These are phyloP conservation scores for Solidago caesia DNA, from an alignment of 129 eudicot genomes.

Conservation along the genomic window DNA sequence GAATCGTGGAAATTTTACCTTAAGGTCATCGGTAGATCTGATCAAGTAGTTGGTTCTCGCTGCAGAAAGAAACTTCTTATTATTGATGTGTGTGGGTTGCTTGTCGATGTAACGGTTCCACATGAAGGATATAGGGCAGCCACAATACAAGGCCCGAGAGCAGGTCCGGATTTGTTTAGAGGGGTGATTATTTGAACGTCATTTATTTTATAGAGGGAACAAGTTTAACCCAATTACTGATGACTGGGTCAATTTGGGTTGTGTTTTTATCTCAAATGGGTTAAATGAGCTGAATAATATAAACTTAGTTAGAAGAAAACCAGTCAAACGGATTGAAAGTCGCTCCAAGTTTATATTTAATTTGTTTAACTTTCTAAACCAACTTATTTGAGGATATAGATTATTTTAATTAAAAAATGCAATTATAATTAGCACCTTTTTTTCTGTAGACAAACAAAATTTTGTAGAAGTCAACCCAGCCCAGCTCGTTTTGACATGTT, in stretches of 20 bases:
- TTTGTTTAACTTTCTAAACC: background rate
- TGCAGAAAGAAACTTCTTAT: slow-evolving; percentile 61
- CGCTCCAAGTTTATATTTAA: no score
- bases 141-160: slow-evolving; percentile 34
- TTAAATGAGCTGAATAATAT: background rate
- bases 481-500: background rate
- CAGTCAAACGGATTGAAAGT: background rate
- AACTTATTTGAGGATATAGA: background rate
- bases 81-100: slow-evolving; percentile 58
- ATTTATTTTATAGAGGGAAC: background rate
- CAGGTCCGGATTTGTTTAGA: slow-evolving; percentile 41
- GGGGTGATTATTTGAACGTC: background rate
- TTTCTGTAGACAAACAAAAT: background rate
- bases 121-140: slow-evolving; percentile 41
- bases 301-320: background rate
- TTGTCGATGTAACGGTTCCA: slow-evolving; percentile 43
- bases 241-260: background rate
- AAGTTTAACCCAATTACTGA: background rate
- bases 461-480: background rate
- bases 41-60: slow-evolving; percentile 18
- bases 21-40: slow-evolving; percentile 25
- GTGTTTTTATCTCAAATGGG: slow-evolving; percentile 1
- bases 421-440: background rate
- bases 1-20: slow-evolving; percentile 37
- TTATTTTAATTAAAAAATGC: background rate